Conservation (phyloP, 345 rosid genomes). For the Murraya paniculata region DNA sequence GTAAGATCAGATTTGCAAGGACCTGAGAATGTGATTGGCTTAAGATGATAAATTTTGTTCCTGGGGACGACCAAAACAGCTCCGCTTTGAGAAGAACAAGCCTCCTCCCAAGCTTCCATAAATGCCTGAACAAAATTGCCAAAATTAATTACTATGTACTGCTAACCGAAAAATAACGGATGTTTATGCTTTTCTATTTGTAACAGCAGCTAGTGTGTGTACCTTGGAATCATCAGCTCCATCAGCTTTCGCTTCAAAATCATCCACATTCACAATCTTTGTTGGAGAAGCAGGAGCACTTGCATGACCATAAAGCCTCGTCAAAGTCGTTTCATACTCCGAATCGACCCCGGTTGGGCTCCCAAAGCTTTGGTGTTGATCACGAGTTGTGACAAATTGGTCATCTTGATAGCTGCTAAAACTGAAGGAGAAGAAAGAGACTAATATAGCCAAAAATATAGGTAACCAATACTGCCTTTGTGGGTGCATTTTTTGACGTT, state of each 20-base stretch:
- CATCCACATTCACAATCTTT: conserved; percentile 39
- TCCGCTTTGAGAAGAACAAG: conserved; percentile 44
- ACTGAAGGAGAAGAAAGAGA: conserved; percentile 16
- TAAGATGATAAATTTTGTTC: conserved; percentile 48
- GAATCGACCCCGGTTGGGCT: neutral
- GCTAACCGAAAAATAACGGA: neutral
- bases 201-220: neutral
- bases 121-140: conserved; percentile 45
- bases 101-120: conserved; percentile 52
- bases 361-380: neutral
- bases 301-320: neutral
- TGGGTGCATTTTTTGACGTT: conserved; percentile 18
- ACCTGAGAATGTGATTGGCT: conserved; percentile 68
- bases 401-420: conserved; percentile 16
- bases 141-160: neutral
- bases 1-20: conserved; percentile 63
- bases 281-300: conserved; percentile 18
- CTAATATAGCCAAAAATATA: neutral
- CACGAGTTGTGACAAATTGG: conserved; percentile 4
- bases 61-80: conserved; percentile 51
- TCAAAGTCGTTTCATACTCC: neutral
- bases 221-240: conserved; percentile 63
- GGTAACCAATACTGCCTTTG: conserved; percentile 10
- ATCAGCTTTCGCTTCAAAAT: conserved; percentile 53
- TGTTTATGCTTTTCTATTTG: neutral